Evolutionary conservation across 2,329 filamentous ascomycete genomes (phyloP), one percentile per base, ranked within the genome.

Genomic region (Curvularia spicifera): DNA sequence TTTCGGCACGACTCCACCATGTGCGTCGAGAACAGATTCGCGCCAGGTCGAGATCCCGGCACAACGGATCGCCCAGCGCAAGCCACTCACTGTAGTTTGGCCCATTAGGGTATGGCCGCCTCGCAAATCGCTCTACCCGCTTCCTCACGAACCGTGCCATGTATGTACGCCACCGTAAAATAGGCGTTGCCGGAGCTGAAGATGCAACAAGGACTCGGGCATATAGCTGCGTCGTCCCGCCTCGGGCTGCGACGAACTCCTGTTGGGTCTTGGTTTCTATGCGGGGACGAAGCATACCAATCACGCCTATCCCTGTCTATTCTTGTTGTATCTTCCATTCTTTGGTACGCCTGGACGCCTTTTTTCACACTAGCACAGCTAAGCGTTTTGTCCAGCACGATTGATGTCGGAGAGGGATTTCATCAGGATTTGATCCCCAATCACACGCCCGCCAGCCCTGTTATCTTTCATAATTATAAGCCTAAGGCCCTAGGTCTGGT

Each of bases 291-390:
- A 66, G 65, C 58, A 68, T 63, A 42, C 59, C 60, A 51, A 67
- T 24, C 66, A 57, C 51, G 57, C 43, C 58, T 57, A 60, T 63
- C 51, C 53, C 56, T 49, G 53, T 64, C 54, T 59, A 51, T 28
- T 8, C 26, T 28, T 5, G 26, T 28, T 28, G 26, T 56, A 39
- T 49, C 39, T 58, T 43, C 57, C 61, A 57, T 46, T 57, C 50
- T 51, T 56, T 64, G 59, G 51, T 57, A 68, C 59, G 60, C 57
- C 56, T 57, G 51, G 33, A 44, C 35, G 48, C 52, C 56, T 53
- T 67, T 68, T 65, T 62, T 64, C 65, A 61, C 61, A 59, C 44
- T 58, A 63, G 29, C 22, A 71, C 69, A 63, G 61, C 64, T 58
- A 54, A 42, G 33, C 51, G 56, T 35, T 28, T 37, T 48, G 44